Conservation (phyloP, 2,329 filamentous ascomycete genomes). For the Hyphodiscus sp. region DNA sequence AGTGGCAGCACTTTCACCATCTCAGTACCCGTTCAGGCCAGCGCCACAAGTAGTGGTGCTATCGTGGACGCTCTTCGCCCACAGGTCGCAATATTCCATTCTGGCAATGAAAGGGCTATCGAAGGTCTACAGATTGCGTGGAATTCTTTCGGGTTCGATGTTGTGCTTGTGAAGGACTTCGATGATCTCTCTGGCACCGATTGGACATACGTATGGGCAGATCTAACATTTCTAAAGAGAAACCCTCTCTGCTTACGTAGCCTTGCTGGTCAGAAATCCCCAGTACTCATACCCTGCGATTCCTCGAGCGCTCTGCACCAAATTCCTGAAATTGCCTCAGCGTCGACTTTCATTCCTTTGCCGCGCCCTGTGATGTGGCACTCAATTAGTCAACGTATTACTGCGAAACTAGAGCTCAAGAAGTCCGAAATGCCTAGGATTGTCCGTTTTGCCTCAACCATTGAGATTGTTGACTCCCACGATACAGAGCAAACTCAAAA, state of each 20-base stretch:
- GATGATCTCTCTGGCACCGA: slow-evolving; percentile 15
- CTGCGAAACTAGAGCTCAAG: slow-evolving; percentile 1
- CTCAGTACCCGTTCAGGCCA: slow-evolving; percentile 13
- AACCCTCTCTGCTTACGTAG: slow-evolving; percentile 15
- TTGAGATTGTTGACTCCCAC: slow-evolving; percentile 20
- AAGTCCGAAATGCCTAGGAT: slow-evolving; percentile 3
- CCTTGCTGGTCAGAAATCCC: slow-evolving; percentile 11
- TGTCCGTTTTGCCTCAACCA: slow-evolving; percentile 24
- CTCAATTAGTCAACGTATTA: slow-evolving; percentile 21
- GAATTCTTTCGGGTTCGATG: slow-evolving; percentile 20
- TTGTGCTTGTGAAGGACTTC: slow-evolving; percentile 11
- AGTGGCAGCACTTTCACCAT: slow-evolving; percentile 17
- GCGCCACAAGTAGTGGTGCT: neutral
- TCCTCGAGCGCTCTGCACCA: slow-evolving; percentile 19
- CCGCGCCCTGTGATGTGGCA: slow-evolving; percentile 28
- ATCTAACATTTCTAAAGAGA: slow-evolving; percentile 17
- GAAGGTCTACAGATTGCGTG: slow-evolving; percentile 24
- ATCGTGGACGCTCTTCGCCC: neutral
- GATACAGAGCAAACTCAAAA: slow-evolving; percentile 5
- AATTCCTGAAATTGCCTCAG: slow-evolving; percentile 14
- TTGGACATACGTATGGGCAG: slow-evolving; percentile 26
- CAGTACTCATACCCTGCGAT: slow-evolving; percentile 16
- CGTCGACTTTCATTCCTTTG: slow-evolving; percentile 22
- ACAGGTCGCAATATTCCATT: slow-evolving; percentile 13
- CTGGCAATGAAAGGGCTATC: slow-evolving; percentile 11